phyloP scores from a whole-genome alignment of 2,329 filamentous ascomycete genomes.

The Verticillium albo-atrum region DNA sequence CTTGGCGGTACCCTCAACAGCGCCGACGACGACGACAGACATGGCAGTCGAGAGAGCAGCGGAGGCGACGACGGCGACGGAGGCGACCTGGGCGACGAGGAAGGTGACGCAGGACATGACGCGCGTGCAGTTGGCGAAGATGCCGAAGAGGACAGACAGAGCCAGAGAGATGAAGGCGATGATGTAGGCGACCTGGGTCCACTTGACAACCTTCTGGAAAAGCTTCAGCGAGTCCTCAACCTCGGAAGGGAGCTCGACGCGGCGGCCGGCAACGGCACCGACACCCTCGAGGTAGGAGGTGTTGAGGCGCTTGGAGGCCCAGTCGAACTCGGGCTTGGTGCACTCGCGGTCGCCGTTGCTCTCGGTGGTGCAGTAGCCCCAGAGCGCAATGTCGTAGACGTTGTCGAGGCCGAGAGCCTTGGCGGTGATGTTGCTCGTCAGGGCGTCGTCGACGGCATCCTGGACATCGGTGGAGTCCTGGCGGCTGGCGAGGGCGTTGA shows the following conservation, averaged over 20 bases:
- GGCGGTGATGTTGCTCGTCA: constrained; percentile 49
- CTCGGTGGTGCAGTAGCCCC: constrained; percentile 75
- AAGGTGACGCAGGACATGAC: constrained; percentile 79
- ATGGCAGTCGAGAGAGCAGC: constrained; percentile 72
- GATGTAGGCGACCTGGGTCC: constrained; percentile 79
- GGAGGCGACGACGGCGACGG: constrained; percentile 50
- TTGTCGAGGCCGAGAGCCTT: constrained; percentile 60
- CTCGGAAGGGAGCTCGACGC: constrained; percentile 62
- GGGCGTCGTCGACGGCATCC: constrained; percentile 8
- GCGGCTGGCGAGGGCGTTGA: not conserved
- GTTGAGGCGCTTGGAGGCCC: constrained; percentile 69
- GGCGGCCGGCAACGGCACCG: constrained; percentile 40
- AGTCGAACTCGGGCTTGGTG: constrained; percentile 67
- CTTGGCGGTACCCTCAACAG: constrained; percentile 62
- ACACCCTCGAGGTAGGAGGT: constrained; percentile 56
- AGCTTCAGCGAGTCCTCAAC: constrained; percentile 64
- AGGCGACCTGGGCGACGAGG: constrained; percentile 64
- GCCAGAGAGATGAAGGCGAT: constrained; percentile 66
- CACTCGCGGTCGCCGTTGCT: constrained; percentile 58
- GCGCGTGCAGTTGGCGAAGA: constrained; percentile 79
- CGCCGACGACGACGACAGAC: constrained; percentile 64
- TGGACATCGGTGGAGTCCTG: constrained; percentile 9
- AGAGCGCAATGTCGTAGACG: constrained; percentile 77
- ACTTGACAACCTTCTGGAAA: constrained; percentile 71
- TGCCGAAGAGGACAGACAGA: constrained; percentile 69